Evolutionary conservation across 2,329 filamentous ascomycete genomes (phyloP), one percentile per base, ranked within the genome.

Genomic region (Paecilomyces dactylethromorphus): DNA sequence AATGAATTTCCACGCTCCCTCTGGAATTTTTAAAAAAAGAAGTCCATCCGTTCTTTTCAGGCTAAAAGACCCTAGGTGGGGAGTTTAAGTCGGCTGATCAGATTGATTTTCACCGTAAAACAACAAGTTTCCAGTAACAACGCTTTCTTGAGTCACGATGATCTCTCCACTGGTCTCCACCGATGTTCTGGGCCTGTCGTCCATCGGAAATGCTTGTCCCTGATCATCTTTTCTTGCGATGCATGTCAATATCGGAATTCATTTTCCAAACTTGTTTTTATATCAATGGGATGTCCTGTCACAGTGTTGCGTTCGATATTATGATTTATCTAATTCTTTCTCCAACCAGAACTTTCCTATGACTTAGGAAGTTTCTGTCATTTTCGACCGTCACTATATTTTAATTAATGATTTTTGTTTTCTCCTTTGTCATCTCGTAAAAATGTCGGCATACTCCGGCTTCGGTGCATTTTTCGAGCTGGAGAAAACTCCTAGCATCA

Each of bases 401-500:
- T 22, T 22, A 13, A n/a, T 53, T 58, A 22, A 21, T 39, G 21
- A 35, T 39, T 24, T 24, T 8, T 33, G 13, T 56, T 33, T 10
- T 55, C 45, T 29, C 15, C 52, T 15, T 33, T 35, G 18, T 31
- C 39, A 26, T 35, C 21, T 18, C n/a, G 29, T 31, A 59, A 72
- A 39, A 18, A 78, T 78, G 73, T 64, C 74, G 51, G 63, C 73
- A 12, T 29, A 52, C 26, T 69, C 60, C 22, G 63, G 63, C 12
- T 67, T 80, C 24, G 74, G 74, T 21, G 69, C 73, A 21, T 65
- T 80, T 26, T 69, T 81, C 56, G 71, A 78, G 53, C 73, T 81
- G 26, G 76, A 81, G 49, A 71, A 72, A 55, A 60, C 64, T 5
- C 59, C 63, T 39, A 59, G 65, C 3, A 66, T 79, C 45, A 59